These are phyloP conservation scores for Geotrichum histeridarum DNA, from an alignment of 1,139 yeast species.

Conservation along the genomic window DNA sequence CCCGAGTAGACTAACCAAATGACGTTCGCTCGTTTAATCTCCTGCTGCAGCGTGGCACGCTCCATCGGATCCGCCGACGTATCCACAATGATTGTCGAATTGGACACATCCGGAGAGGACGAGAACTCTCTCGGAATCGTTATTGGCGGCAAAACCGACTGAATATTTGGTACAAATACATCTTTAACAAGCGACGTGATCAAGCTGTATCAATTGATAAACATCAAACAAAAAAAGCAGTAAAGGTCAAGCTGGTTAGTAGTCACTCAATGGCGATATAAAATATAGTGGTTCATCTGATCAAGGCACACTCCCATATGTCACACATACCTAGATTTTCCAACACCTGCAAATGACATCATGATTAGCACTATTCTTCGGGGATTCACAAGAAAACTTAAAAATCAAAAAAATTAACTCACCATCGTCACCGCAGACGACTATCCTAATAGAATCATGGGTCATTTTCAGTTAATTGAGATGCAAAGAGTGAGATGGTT, in stretches of 20 bases:
- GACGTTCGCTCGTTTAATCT: slow-evolving; percentile 80
- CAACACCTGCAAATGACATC: slow-evolving; percentile 48
- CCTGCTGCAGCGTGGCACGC: slow-evolving; percentile 55
- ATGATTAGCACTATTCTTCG: neutral
- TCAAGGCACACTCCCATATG: neutral
- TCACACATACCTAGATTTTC: slow-evolving; percentile 49
- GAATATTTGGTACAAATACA: slow-evolving; percentile 66
- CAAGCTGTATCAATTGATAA: slow-evolving; percentile 39
- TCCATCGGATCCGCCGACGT: slow-evolving; percentile 61
- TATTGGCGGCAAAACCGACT: slow-evolving; percentile 74
- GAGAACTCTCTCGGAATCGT: slow-evolving; percentile 68
- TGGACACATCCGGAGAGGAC: slow-evolving; percentile 53
- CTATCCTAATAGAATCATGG: slow-evolving; percentile 54
- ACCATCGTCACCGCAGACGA: slow-evolving; percentile 93
- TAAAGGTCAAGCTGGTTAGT: neutral
- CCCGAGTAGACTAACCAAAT: slow-evolving; percentile 90
- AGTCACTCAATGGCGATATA: neutral
- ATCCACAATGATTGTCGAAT: slow-evolving; percentile 68
- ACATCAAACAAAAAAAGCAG: neutral
- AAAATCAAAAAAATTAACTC: slow-evolving; percentile 16
- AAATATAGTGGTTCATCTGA: neutral
- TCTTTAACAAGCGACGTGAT: slow-evolving; percentile 79
- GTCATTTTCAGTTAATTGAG: slow-evolving; percentile 18
- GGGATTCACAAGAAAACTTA: neutral
- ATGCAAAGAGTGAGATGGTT: neutral